Base-by-base conservation (phyloP, 345 rosid genomes). In the Erodium maritimum region DNA sequence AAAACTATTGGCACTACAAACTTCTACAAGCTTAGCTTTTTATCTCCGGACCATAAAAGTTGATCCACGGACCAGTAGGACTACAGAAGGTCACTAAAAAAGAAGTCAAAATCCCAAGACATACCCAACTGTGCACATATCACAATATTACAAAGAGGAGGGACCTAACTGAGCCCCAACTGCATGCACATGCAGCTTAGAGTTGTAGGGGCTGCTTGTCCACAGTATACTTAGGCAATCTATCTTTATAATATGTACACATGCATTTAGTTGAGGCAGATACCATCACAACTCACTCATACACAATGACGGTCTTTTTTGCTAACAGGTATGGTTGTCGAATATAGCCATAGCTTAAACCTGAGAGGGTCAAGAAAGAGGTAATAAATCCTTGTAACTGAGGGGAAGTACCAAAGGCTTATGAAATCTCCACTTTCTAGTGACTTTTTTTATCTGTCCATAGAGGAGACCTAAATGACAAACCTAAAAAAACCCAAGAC, bases 401-500 rank as follows among this genome's bases (percentile, higher is more conserved):
- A 37, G 21, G 57, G 37, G 20, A 66, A 69, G 46, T 46, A 65
- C 52, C 57, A 37, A 46, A 25, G 37, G 22, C 55, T 51, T 25
- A 54, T 23, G 23, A 57, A 65, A 37, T 37, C 46, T 11, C 1
- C 46, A 37, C 11, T 37, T 37, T 37, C 46, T 37, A 3, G 46
- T 37, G 46, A 37, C 46, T 37, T 37, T 37, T 37, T 37, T 60
- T 61, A 68, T 23, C 23, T 53, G 55, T 5, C 19, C 50, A 58
- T 58, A 67, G 66, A 46, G 21, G 50, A 57, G 56, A 50, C 65
- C 62, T 59, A 59, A 57, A 63, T 63, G 62, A 25, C 33, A 25
- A 25, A 2, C 33, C 33, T 25, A 25, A 62, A 59, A 56, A 52
- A 57, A 14, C 59, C 65, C 52, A 52, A 69, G 71, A 73, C 68